Evolutionary conservation across 2,329 filamentous ascomycete genomes (phyloP), one percentile per base, ranked within the genome.

Genomic region (Sporothrix schenckii): DNA sequence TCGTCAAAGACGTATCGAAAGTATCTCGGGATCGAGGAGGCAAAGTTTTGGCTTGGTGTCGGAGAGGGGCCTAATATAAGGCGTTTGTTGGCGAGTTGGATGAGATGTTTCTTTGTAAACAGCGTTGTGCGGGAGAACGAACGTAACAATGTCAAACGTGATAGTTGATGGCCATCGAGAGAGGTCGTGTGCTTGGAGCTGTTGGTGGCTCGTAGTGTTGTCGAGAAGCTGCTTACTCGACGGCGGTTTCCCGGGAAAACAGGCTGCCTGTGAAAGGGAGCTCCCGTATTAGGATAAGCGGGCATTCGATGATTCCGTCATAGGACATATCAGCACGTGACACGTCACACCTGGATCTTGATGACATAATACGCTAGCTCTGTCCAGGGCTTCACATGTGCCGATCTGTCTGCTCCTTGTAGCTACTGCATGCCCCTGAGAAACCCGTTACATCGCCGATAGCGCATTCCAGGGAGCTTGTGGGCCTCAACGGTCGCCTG

Each of bases 221-320:
- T 49, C 39, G 16, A 66, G 63, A 47, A 39, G 61, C 44, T 66
- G 63, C 24, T 66, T 52, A 66, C 63, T 63, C 10, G 56, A 60
- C 24, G 58, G 19, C 27, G 47, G 63, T 66, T 53, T 66, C 63
- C 19, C 44, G 27, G 44, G 63, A 66, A 66, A 66, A 66, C 47
- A 66, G 47, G 27, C 19, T 66, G 63, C 44, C 44, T 66, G 61
- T 53, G 41, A 24, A 49, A 66, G 49, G 49, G 65, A 44, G 56
- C 52, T 53, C 56, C 56, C 68, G 30, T 39, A 66, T 58, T 63
- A n/a, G 68, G 68, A 30, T 49, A 70, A 70, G 68, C 60, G 60
- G 21, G 39, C 13, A 58, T 21, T 63, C 21, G 24, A 13, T 16
- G 16, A 69, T 69, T 69, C 68, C 68, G 68, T 69, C 68, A 69